Base-by-base conservation (phyloP, 2,329 filamentous ascomycete species). In the Sarocladium kiliense region DNA sequence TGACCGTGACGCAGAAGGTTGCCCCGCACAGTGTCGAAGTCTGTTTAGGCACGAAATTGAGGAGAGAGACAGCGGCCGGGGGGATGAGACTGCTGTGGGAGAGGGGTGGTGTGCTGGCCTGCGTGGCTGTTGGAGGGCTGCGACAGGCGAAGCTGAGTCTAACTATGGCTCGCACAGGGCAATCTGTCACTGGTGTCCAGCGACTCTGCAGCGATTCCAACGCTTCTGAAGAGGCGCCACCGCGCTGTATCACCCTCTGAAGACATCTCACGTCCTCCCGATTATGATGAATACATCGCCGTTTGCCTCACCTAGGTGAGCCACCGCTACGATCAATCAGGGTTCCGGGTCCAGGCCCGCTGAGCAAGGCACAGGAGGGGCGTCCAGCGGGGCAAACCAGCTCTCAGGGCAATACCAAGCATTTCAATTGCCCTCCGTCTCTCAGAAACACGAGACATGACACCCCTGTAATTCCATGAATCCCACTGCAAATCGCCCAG, bases 1-100 rank as follows among this genome's bases (percentile, higher is more conserved):
- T 32, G 19, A 12, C 27, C n/a, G 27, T 51, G 47, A 51, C 27
- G 47, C 47, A 51, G 30, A 36, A 10, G 18, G 7, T 21, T 27
- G 47, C 47, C 47, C 47, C 47, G 47, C 47, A 51, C 47, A 51
- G 47, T 51, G 47, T 51, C 47, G 47, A 41, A 51, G 47, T 51
- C 30, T 51, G 23, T 51, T 51, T 51, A 34, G 30, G 47, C 47
- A 34, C 27, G 18, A 23, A 32, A 41, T 9, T 16, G 4, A 21
- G 23, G 44, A 19, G 11, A 19, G 25, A 12, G 23, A 39, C 36
- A 44, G 41, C n/a, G n/a, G n/a, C n/a, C n/a, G n/a, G n/a, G n/a
- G n/a, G n/a, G n/a, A n/a, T n/a, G n/a, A n/a, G n/a, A n/a, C n/a
- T n/a, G n/a, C n/a, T n/a, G n/a, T 7, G 6, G 39, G 39, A 18